Base-by-base conservation (phyloP, 2,329 filamentous ascomycete genomes). In the Reticulascus tulasneorum region DNA sequence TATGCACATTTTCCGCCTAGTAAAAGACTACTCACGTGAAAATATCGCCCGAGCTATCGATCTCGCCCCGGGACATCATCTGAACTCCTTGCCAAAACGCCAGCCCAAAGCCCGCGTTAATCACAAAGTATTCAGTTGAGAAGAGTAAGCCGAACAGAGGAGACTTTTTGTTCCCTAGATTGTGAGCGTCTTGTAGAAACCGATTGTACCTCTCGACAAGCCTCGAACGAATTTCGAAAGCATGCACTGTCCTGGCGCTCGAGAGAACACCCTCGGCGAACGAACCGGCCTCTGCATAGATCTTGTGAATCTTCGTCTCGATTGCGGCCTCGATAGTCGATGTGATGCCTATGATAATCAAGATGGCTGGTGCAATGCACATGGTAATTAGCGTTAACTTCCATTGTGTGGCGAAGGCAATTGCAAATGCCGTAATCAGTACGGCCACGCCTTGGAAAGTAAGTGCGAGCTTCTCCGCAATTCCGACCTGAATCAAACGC, bases 51-150 rank as follows among this genome's bases (percentile, higher is more conserved):
- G 58, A 50, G 7, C 56, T 47, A 2, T 44, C 24, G 18, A 69
- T 60, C 35, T 66, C 59, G 10, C 63, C 63, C 2, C 47, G 49
- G 9, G 53, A 47, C 12, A 59, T 49, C 53, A 69, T 59, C 19
- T 48, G 51, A 23, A 67, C 48, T 8, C 66, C 66, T 37, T 68
- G 65, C 66, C 66, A 70, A 34, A 69, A 70, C 7, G 62, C 61
- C 6, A 70, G 53, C 2, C 57, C 63, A 29, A 64, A 66, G 9
- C 64, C 64, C 2, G 59, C 49, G 24, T 66, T 67, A 29, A 68
- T 61, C 37, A 66, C 56, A 29, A 56, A 58, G 34, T 64, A 68
- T 42, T 65, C 57, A 4, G 45, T 47, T 3, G 56, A 59, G 43
- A 66, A 67, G 34, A 68, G 46, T 10, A 63, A 41, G 6, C 60